Percentiles rank a stretch among this genome's conserved stretches.
These are phyloP conservation scores for Leptographium procerum DNA, from an alignment of 2,329 filamentous ascomycete genomes.

Conservation along the genomic window DNA sequence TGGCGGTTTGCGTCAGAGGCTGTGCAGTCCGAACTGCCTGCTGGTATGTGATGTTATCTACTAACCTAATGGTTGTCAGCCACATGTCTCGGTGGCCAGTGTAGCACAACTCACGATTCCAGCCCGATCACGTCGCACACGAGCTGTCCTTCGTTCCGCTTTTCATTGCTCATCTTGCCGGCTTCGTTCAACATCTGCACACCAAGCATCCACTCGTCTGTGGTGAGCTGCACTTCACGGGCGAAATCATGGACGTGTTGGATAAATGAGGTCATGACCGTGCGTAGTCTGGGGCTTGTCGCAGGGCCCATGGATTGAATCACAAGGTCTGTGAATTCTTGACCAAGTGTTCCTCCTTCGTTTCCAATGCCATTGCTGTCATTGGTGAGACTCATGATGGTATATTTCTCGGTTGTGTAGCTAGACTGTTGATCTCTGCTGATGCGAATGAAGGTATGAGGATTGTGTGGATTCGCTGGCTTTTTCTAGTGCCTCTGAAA, in stretches of 20 bases:
- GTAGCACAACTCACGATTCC: conserved; percentile 27
- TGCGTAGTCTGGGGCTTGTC: conserved; percentile 44
- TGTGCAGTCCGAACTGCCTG: conserved; percentile 28
- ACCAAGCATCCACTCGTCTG: conserved; percentile 55
- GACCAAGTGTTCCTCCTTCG: conserved; percentile 22
- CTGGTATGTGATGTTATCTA: conserved; percentile 55
- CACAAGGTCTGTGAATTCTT: conserved; percentile 48
- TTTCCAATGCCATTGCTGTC: conserved; percentile 11
- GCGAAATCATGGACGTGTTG: conserved; percentile 58
- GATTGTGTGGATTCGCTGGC: not conserved
- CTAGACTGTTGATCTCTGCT: not conserved
- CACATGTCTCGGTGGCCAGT: not conserved
- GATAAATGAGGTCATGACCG: conserved; percentile 47
- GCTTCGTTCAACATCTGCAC: conserved; percentile 51
- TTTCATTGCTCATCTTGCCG: conserved; percentile 44
- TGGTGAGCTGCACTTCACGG: conserved; percentile 53
- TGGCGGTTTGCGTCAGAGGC: conserved; percentile 38
- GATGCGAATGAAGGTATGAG: not conserved
- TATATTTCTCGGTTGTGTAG: not conserved
- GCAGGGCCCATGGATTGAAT: conserved; percentile 53
- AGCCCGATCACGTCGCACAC: conserved; percentile 52
- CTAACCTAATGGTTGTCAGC: conserved; percentile 21
- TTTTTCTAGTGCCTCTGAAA: not conserved
- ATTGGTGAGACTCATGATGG: not conserved
- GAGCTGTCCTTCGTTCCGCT: conserved; percentile 52